phyloP scores from a whole-genome alignment of 2,329 filamentous ascomycete genomes.

The Sordariomycetes sp. region DNA sequence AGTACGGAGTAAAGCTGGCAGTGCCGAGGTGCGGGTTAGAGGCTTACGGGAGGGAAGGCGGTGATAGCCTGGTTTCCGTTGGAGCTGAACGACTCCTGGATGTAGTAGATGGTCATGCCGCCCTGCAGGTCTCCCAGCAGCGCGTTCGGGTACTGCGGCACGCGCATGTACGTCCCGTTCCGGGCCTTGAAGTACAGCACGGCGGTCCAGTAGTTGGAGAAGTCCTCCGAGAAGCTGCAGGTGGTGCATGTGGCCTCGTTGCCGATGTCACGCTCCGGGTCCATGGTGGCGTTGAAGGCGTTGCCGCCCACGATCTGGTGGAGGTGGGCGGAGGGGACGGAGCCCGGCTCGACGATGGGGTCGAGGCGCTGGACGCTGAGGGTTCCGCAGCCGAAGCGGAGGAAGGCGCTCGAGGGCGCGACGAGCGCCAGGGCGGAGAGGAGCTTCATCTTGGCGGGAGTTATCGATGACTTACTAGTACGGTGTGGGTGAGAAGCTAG shows the following conservation, averaged over 20 bases:
- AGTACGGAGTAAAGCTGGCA: neutral
- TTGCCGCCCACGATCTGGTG: conserved; percentile 48
- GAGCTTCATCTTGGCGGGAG: conserved; percentile 19
- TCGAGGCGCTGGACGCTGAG: conserved; percentile 34
- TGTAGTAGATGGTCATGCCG: conserved; percentile 29
- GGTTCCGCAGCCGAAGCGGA: conserved; percentile 35
- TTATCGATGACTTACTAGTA: neutral
- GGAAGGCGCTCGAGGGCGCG: conserved; percentile 22
- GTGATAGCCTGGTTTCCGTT: conserved; percentile 25
- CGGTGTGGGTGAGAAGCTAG: neutral
- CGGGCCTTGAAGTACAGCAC: conserved; percentile 16
- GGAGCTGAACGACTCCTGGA: conserved; percentile 14
- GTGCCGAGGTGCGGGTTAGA: neutral
- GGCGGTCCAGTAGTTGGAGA: conserved; percentile 25
- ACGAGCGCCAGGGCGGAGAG: conserved; percentile 13
- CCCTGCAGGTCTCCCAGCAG: conserved; percentile 8
- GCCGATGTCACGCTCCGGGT: neutral
- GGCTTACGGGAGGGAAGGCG: conserved; percentile 11
- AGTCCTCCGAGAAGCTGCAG: conserved; percentile 22
- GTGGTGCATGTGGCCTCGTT: conserved; percentile 12
- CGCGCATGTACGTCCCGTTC: conserved; percentile 21
- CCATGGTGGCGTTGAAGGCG: conserved; percentile 25
- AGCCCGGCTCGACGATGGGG: conserved; percentile 32
- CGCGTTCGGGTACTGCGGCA: conserved; percentile 15
- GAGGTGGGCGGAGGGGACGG: conserved; percentile 37